A percentile compares a stretch with the other conserved stretches of the same genome.
phyloP scores from a whole-genome alignment of 768 basidiomycete species.

The Pleurotus sapidus region DNA sequence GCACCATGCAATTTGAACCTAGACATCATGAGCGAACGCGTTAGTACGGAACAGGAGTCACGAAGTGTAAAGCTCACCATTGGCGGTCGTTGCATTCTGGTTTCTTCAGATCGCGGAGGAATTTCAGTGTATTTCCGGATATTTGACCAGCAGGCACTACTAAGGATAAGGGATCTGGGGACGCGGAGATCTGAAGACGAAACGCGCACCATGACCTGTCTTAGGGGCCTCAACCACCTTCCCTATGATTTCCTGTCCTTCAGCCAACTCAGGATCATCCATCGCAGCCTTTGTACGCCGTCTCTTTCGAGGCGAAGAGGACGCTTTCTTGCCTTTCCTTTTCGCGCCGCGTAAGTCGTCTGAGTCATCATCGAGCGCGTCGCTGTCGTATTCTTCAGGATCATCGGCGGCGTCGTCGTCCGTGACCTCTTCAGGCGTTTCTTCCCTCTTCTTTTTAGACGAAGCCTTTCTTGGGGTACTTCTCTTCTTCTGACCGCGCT shows the following conservation, averaged over 20 bases:
- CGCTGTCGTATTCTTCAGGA: constrained; percentile 18
- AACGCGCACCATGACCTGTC: constrained; percentile 66
- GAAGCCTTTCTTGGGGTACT: too few species aligned
- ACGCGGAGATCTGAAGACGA: neutral
- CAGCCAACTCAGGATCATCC: constrained; percentile 45
- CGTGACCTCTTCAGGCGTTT: too few species aligned
- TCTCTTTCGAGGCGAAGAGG: constrained; percentile 24
- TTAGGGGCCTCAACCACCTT: constrained; percentile 78
- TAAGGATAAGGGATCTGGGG: neutral
- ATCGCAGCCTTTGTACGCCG: constrained; percentile 33
- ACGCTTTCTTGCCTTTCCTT: constrained; percentile 16
- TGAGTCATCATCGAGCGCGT: constrained; percentile 37
- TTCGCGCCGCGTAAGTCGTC: constrained; percentile 21
- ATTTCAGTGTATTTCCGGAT: constrained; percentile 82
- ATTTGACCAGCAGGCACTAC: constrained; percentile 82
- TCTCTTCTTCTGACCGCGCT: too few species aligned
- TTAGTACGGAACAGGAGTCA: neutral
- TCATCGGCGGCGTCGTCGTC: too few species aligned
- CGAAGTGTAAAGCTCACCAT: constrained; percentile 47
- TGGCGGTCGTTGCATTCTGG: constrained; percentile 81
- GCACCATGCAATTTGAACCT: constrained; percentile 86
- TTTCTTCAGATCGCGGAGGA: constrained; percentile 65
- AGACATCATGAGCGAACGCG: neutral
- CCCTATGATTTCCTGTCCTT: constrained; percentile 73
- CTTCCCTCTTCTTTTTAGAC: too few species aligned